Evolutionary conservation across 768 basidiomycete genomes (phyloP).

Genomic region (Xerocomellus dryophilus): DNA sequence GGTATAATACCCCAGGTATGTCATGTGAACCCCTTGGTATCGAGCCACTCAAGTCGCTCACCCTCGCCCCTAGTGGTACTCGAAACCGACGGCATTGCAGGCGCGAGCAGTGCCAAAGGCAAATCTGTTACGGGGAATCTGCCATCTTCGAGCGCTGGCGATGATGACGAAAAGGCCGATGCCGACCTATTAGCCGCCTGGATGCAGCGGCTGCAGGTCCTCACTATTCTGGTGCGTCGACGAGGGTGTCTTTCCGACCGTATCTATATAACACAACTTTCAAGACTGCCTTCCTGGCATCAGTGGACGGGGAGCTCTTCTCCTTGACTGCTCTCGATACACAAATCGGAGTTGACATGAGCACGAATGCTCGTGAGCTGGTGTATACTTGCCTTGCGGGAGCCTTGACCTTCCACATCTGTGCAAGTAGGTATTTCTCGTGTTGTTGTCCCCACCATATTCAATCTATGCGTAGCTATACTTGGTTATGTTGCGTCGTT

Average conservation of each 20-base stretch:
- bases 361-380: slow-evolving; percentile 17
- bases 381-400: slow-evolving; percentile 31
- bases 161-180: slow-evolving; percentile 7
- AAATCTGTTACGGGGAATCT: not conserved
- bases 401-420: slow-evolving; percentile 31
- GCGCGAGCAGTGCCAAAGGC: slow-evolving; percentile 1
- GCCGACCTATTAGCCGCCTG: slow-evolving; percentile 24
- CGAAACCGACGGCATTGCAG: slow-evolving; percentile 6
- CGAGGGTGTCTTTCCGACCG: not conserved
- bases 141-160: not conserved
- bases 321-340: slow-evolving; percentile 24
- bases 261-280: not conserved
- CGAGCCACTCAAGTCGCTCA: not conserved
- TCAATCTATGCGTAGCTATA: slow-evolving; percentile 18
- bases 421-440: slow-evolving; percentile 21
- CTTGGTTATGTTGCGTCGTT: slow-evolving; percentile 30
- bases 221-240: slow-evolving; percentile 29
- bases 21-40: not conserved
- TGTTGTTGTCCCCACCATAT: not conserved
- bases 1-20: slow-evolving; percentile 17
- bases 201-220: slow-evolving; percentile 27
- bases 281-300: slow-evolving; percentile 30
- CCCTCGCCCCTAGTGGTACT: not conserved
- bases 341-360: slow-evolving; percentile 9
- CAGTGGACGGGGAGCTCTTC: slow-evolving; percentile 30